Base-by-base conservation (phyloP, 768 basidiomycete genomes). In the Leccinum incarnatum region DNA sequence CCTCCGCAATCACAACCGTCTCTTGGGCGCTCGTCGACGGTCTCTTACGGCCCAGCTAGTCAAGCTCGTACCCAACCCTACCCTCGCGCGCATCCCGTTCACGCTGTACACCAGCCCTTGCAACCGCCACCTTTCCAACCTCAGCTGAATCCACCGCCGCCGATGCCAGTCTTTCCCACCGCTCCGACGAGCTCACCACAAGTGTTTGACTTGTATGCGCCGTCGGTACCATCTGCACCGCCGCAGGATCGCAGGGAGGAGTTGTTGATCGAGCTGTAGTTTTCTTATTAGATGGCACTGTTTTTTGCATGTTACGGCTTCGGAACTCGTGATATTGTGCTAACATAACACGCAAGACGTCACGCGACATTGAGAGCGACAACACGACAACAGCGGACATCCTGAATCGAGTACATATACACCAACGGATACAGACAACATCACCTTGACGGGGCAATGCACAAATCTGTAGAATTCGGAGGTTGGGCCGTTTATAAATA, bases 221-320 rank as follows among this genome's bases (percentile, higher is more conserved):
- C 81, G 5, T 75, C 84, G 17, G 75, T 75, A 49, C 78, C 83
- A 4, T 69, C 75, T 40, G 79, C 77, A 37, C 58, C 69, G 3
- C 81, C 83, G 51, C 79, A 81, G 59, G 86, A 88, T 60, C 82
- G 88, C 67, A 82, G 87, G 74, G 88, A 90, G 57, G 79, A 78
- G 51, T 62, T 78, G 63, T 64, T 81, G 72, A 81, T 81, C 59
- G 79, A 81, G 36, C 53, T 81, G 19, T 68, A 59, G 46, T 37
- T n/a, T 29, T 19, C 1, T 46, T 45, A 29, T 10, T 53, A 54
- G 52, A 47, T 34, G 32, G 36, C 36, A 36, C 36, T 36, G 14
- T 36, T 36, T 36, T 36, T 15, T 36, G 15, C 36, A 36, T 36
- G 36, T 36, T 36, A 36, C 2, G 12, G 14, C 15, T 36, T 15